Evolutionary conservation across 176 grass and related monocot species (phyloP).

Genomic region (Rhynchospora breviuscula): DNA sequence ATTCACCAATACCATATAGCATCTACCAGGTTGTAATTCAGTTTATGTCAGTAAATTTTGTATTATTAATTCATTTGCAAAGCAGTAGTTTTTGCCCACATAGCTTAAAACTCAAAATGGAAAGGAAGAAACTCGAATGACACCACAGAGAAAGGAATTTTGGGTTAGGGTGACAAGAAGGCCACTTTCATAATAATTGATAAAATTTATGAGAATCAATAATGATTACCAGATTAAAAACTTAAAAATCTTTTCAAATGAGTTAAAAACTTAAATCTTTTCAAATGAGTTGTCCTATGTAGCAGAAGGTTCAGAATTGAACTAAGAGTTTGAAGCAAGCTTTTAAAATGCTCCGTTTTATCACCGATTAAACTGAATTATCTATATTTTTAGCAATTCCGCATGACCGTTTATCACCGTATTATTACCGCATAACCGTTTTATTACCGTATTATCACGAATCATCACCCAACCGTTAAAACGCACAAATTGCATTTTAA

Average conservation of each 20-base stretch:
- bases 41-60: background rate
- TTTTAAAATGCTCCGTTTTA: no score
- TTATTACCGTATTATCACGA: no score
- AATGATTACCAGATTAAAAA: background rate
- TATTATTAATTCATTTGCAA: background rate
- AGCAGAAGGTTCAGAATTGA: background rate
- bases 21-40: background rate
- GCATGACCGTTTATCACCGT: no score
- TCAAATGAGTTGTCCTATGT: background rate
- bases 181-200: background rate
- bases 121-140: background rate
- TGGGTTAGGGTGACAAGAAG: background rate
- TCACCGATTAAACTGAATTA: no score
- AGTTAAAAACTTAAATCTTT: background rate
- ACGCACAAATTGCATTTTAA: no score
- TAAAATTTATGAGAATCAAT: no score
- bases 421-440: no score
- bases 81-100: background rate
- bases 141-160: background rate
- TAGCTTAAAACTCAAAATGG: background rate
- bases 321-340: background rate
- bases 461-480: no score
- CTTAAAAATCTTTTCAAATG: background rate
- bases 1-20: background rate
- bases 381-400: no score